Evolutionary conservation across 495 filamentous ascomycete genomes (phyloP).

Genomic region (Lichenothelia convexa): DNA sequence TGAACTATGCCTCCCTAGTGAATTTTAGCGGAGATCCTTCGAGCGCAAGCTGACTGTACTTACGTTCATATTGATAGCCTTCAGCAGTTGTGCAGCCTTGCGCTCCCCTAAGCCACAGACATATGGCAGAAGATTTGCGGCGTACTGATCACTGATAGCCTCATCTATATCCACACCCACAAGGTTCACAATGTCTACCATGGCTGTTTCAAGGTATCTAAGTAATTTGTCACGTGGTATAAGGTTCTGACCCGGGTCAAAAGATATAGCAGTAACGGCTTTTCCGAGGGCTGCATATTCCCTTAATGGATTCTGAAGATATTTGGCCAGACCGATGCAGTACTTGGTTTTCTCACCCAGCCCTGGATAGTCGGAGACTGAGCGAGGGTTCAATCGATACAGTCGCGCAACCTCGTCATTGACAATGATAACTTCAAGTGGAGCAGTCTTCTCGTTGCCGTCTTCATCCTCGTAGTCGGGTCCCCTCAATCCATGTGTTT

Average conservation of each 20-base stretch:
- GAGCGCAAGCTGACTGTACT: background rate
- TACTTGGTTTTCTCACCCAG: conserved; percentile 62
- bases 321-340: conserved; percentile 72
- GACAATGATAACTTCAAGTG: conserved; percentile 72
- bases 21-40: conserved; percentile 2
- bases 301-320: conserved; percentile 84
- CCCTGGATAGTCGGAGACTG: conserved; percentile 62
- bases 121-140: conserved; percentile 75
- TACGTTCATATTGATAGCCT: conserved; percentile 65
- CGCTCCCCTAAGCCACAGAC: conserved; percentile 85
- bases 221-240: conserved; percentile 69
- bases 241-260: conserved; percentile 77
- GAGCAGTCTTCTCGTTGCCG: conserved; percentile 40
- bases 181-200: conserved; percentile 97
- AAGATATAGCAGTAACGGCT: conserved; percentile 68
- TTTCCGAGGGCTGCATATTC: conserved; percentile 86
- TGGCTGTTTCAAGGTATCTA: conserved; percentile 72
- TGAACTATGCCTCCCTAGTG: conserved; percentile 51
- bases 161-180: conserved; percentile 91
- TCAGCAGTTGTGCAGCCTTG: conserved; percentile 73
- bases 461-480: conserved; percentile 57
- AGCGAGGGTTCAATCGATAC: conserved; percentile 76
- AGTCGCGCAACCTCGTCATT: conserved; percentile 91
- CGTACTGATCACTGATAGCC: conserved; percentile 57
- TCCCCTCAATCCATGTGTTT: conserved; percentile 52